Base-by-base conservation (phyloP, 2,329 filamentous ascomycete species). In the Phaeosphaeriaceae sp. region DNA sequence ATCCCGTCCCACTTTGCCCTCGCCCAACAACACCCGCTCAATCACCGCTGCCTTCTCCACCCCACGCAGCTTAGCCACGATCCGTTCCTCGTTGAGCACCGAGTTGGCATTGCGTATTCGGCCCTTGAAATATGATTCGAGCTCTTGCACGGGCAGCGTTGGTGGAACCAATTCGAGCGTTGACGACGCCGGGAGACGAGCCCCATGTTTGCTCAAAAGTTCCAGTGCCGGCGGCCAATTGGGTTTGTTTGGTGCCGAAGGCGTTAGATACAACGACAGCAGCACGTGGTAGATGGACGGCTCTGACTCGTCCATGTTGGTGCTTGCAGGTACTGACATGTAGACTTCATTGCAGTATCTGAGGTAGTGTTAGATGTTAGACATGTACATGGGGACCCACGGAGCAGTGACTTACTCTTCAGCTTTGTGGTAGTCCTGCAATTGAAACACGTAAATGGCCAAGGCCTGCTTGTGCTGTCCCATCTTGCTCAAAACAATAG, bases 381-480 rank as follows among this genome's bases (percentile, higher is more conserved):
- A 13, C n/a, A 47, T 19, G 20, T 11, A 5, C 41, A 44, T 19
- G 20, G 6, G 7, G 20, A 44, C 2, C n/a, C 41, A n/a, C 7
- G 20, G 7, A 44, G 7, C 41, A 4, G 56, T 57, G 2, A 51
- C 69, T 53, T 64, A 97, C 89, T 97, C 92, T 85, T 99, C 95
- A 31, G 95, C 95, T 78, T 97, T 98, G 13, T 81, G 82, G 62
- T 91, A 94, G 75, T 97, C 90, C 66, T 91, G 82, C 76, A 99
- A 86, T 76, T 94, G 95, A 80, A 97, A 99, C 25, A 98, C 94
- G 75, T 97, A 99, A 52, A 99, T 97, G 74, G 95, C 91, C n/a
- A 99, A 81, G 0, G 95, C 95, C 78, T 98, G 93, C 73, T 92
- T 93, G 79, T 99, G 93, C 69, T 94, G 90, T 7, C 92, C 92